Conservation (phyloP, 176 grass and related monocot species). For the Carex scoparia region DNA sequence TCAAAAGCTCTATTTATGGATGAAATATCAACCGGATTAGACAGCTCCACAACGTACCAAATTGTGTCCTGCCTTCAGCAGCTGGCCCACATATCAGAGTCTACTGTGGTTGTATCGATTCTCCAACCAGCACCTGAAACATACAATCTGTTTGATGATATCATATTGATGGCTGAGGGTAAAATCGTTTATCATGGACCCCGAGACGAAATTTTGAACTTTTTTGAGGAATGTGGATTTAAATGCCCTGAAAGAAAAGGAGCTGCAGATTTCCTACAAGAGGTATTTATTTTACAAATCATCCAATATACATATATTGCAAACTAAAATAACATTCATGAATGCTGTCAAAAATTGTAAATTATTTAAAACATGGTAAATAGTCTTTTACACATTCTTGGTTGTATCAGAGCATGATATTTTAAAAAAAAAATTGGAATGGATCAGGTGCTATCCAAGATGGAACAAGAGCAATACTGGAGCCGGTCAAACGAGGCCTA, state of each 20-base stretch:
- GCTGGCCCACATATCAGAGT: conserved; percentile 54
- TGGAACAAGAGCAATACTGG: conserved; percentile 79
- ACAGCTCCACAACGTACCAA: conserved; percentile 78
- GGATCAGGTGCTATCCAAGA: conserved; percentile 57
- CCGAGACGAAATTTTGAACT: conserved; percentile 39
- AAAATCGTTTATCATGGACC: conserved; percentile 70
- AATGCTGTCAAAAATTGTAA: background rate
- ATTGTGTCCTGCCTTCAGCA: conserved; percentile 75
- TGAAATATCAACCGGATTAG: conserved; percentile 87
- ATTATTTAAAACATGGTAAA: background rate
- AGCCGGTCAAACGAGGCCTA: conserved; percentile 30
- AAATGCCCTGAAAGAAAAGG: conserved; percentile 75
- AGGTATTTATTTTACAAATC: conserved; percentile 36
- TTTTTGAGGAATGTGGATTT: conserved; percentile 73
- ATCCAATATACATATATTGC: background rate
- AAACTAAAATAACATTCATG: background rate
- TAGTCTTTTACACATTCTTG: background rate
- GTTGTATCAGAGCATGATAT: background rate
- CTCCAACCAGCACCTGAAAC: conserved; percentile 79
- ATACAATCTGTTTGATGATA: conserved; percentile 80
- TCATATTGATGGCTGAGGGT: conserved; percentile 83
- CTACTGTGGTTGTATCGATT: conserved; percentile 56
- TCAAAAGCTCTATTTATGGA: conserved; percentile 83
- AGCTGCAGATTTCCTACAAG: conserved; percentile 71
- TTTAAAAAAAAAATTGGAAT: background rate